Evolutionary conservation across 1,284 basidiomycete species (phyloP).

Genomic region (Austroboletus niveus): DNA sequence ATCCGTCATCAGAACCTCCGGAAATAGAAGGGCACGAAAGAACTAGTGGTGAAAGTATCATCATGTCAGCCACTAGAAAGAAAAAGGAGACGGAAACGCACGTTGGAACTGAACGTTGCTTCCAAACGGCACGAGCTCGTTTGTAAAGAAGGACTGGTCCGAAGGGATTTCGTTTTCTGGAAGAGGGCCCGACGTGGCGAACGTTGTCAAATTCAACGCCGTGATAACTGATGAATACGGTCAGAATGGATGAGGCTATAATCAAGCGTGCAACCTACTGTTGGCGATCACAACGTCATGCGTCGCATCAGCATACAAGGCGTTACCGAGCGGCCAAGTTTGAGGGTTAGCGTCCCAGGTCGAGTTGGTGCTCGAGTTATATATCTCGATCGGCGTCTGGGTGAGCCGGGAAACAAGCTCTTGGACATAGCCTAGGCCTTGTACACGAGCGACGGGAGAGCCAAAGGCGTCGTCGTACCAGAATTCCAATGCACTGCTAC

Average conservation of each 20-base stretch:
- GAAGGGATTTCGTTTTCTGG: conserved; percentile 54
- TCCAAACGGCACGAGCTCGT: conserved; percentile 30
- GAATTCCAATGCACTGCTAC: conserved; percentile 22
- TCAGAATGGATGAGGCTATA: neutral
- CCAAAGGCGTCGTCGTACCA: conserved; percentile 82
- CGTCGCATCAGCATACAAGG: conserved; percentile 83
- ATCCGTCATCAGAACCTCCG: conserved; percentile 35
- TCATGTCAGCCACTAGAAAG: neutral
- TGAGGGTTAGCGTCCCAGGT: conserved; percentile 69
- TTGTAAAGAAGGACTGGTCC: conserved; percentile 37
- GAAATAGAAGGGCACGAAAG: conserved; percentile 25
- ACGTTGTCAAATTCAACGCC: conserved; percentile 56
- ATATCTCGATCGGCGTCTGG: conserved; percentile 63
- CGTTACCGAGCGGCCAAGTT: conserved; percentile 80
- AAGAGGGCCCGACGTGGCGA: conserved; percentile 49
- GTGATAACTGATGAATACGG: conserved; percentile 41
- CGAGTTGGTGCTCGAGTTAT: conserved; percentile 77
- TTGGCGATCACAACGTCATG: conserved; percentile 84
- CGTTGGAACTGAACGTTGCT: conserved; percentile 36
- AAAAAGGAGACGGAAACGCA: conserved; percentile 3
- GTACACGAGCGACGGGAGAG: conserved; percentile 70
- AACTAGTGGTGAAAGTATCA: conserved; percentile 10
- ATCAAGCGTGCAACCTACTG: conserved; percentile 40
- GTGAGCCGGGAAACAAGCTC: conserved; percentile 80
- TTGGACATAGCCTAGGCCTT: conserved; percentile 84